A percentile compares a stretch with the other conserved stretches of the same genome.
Evolutionary conservation across 1,284 basidiomycete genomes (phyloP).

Genomic region (Phylloboletellus chloephorus): DNA sequence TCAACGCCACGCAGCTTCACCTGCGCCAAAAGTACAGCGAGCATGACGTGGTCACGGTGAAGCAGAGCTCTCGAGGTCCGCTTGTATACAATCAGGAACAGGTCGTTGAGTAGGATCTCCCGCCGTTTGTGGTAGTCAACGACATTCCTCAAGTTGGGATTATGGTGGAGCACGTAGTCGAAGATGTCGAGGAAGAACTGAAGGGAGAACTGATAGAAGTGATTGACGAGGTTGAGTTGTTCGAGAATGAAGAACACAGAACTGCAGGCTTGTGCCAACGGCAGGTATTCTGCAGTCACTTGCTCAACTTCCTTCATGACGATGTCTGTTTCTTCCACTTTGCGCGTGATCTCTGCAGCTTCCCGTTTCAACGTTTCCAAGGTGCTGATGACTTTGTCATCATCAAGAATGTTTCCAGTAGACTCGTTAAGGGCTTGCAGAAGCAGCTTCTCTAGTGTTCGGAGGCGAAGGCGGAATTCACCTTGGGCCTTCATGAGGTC

Average conservation of each 20-base stretch:
- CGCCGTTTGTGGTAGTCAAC: constrained; percentile 73
- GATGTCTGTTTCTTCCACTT: constrained; percentile 96
- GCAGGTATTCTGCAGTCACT: constrained; percentile 92
- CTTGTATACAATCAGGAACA: constrained; percentile 88
- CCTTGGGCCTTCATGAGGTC: constrained; percentile 99
- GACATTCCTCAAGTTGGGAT: constrained; percentile 81
- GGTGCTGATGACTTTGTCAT: constrained; percentile 98
- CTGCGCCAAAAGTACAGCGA: constrained; percentile 87
- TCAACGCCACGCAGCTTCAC: constrained; percentile 80
- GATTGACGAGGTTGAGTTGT: constrained; percentile 89
- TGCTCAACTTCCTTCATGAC: constrained; percentile 96
- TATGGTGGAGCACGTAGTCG: constrained; percentile 88
- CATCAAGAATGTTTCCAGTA: constrained; percentile 94
- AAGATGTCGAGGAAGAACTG: constrained; percentile 99
- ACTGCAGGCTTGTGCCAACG: constrained; percentile 94
- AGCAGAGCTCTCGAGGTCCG: constrained; percentile 89
- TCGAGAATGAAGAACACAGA: constrained; percentile 97
- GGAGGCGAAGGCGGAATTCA: constrained; percentile 90
- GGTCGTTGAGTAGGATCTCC: constrained; percentile 81
- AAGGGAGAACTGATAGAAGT: constrained; percentile 99
- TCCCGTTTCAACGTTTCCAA: constrained; percentile 96
- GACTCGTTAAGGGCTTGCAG: constrained; percentile 97
- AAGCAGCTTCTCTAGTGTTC: constrained; percentile 90
- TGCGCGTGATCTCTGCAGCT: constrained; percentile 92
- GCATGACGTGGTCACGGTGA: constrained; percentile 88